Conservation (phyloP, 202 grass and related monocot species). For the Saccharum hybrid region DNA sequence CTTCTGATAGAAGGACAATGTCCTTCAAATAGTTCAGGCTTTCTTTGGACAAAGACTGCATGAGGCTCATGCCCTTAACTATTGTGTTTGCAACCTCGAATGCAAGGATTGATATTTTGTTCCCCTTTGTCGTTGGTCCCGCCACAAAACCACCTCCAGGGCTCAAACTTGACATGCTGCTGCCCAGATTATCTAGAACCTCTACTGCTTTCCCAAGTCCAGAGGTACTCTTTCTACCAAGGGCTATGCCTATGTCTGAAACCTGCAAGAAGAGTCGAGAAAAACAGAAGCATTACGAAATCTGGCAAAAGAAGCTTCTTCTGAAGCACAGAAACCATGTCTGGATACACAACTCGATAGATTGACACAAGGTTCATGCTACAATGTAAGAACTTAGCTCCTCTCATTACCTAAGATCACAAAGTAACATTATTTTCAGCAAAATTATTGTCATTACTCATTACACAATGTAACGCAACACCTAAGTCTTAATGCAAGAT, state of each 20-base stretch:
- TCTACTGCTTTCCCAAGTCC: conserved; percentile 82
- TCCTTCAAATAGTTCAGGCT: conserved; percentile 69
- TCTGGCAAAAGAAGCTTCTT: background rate
- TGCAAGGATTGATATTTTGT: conserved; percentile 70
- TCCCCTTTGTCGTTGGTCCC: conserved; percentile 52
- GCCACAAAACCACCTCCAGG: conserved; percentile 60
- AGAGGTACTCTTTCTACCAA: conserved; percentile 74
- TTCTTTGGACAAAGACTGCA: conserved; percentile 77
- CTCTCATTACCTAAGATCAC: background rate
- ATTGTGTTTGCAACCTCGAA: conserved; percentile 98
- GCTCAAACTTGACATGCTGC: conserved; percentile 81
- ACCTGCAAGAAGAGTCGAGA: conserved; percentile 46
- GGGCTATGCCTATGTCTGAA: conserved; percentile 54
- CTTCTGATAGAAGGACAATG: conserved; percentile 59
- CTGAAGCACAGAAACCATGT: conserved; percentile 1
- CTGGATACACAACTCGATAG: background rate
- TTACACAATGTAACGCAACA: conserved; percentile 4
- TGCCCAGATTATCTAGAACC: conserved; percentile 73
- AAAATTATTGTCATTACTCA: conserved; percentile 10
- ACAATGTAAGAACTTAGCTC: background rate
- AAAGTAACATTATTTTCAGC: background rate
- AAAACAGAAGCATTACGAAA: conserved; percentile 18
- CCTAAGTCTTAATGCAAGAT: conserved; percentile 1
- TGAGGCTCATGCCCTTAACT: conserved; percentile 78
- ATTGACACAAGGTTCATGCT: conserved; percentile 1